phyloP scores from a whole-genome alignment of 257 asterid genomes.

The Ajuga chamaepitys region DNA sequence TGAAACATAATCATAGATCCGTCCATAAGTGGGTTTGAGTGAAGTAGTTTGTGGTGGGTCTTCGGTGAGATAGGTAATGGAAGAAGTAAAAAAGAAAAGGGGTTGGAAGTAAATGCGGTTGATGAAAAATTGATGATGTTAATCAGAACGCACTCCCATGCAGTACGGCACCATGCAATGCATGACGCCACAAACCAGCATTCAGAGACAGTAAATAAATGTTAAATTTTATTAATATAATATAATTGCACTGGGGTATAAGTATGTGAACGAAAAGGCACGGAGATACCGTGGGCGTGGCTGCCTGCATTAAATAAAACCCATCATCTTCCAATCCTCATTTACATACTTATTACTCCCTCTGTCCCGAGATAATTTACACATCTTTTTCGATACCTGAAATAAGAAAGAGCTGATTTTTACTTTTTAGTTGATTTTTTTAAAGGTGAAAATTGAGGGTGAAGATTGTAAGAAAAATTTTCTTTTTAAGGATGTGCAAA shows the following conservation, averaged over 20 bases:
- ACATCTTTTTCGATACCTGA: too few species aligned
- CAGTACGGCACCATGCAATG: conserved; percentile 2
- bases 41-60: too few species aligned
- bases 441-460: too few species aligned
- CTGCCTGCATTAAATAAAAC: conserved; percentile 32
- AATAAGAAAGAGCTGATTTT: too few species aligned
- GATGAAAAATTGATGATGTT: not conserved
- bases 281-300: conserved; percentile 33
- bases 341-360: conserved; percentile 14
- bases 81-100: too few species aligned
- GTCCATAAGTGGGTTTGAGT: too few species aligned
- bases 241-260: not conserved
- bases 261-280: not conserved
- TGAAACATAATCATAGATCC: too few species aligned
- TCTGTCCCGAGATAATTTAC: too few species aligned
- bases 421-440: too few species aligned
- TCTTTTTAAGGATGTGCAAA: too few species aligned
- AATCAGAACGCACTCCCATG: conserved; percentile 25
- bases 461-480: too few species aligned
- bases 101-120: not conserved
- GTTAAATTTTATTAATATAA: not conserved
- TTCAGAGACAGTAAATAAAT: not conserved
- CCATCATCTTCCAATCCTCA: conserved; percentile 15
- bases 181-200: not conserved
- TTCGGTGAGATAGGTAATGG: too few species aligned